Evolutionary conservation across 2,329 filamentous ascomycete genomes (phyloP).

Genomic region (Dactylellina parvicollis): DNA sequence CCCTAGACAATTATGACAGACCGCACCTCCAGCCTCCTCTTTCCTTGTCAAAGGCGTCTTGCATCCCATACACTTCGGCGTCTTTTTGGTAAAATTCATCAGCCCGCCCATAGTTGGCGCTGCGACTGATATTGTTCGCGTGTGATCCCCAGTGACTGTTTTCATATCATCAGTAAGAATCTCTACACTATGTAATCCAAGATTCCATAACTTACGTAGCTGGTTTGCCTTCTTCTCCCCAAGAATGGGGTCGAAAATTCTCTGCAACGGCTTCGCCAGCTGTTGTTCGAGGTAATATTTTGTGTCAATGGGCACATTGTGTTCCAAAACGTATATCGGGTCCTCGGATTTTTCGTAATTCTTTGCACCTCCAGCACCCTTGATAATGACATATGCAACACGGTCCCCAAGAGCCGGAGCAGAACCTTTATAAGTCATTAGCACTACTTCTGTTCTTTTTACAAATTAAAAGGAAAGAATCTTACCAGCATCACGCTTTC

Average conservation of each 20-base stretch:
- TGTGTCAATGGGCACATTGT: slow-evolving; percentile 97
- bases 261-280: slow-evolving; percentile 88
- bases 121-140: slow-evolving; percentile 90
- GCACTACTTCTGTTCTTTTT: background rate
- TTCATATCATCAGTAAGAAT: background rate
- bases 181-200: background rate
- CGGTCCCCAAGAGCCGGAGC: slow-evolving; percentile 92
- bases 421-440: slow-evolving; percentile 67
- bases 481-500: slow-evolving; percentile 84
- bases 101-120: slow-evolving; percentile 89
- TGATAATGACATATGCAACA: slow-evolving; percentile 97
- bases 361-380: slow-evolving; percentile 85
- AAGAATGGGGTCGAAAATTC: slow-evolving; percentile 97
- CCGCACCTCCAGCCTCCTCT: slow-evolving; percentile 82
- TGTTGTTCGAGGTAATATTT: slow-evolving; percentile 99
- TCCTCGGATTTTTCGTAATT: slow-evolving; percentile 98
- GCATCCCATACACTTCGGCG: slow-evolving; percentile 97
- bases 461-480: background rate
- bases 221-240: slow-evolving; percentile 90
- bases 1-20: slow-evolving; percentile 85
- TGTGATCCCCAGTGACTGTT: slow-evolving; percentile 86
- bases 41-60: slow-evolving; percentile 90
- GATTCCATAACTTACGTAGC: slow-evolving; percentile 64
- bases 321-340: slow-evolving; percentile 93
- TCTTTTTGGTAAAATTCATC: slow-evolving; percentile 99